Conservation (phyloP, 306 rosid genomes). For the Castanea crenata region DNA sequence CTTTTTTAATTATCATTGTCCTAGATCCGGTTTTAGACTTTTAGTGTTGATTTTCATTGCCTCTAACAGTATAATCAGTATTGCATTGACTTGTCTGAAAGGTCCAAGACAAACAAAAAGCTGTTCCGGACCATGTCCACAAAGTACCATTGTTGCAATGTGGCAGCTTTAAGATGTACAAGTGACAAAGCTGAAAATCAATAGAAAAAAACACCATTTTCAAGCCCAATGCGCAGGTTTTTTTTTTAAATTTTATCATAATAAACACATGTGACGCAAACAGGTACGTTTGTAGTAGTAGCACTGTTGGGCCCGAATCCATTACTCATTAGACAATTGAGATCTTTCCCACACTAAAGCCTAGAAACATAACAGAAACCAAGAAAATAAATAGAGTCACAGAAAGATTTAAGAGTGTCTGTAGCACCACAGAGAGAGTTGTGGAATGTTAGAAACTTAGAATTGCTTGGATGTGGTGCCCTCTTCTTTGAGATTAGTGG, state of each 20-base stretch:
- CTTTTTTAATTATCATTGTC: neutral
- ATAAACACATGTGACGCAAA: neutral
- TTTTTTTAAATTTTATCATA: neutral
- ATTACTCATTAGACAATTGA: conserved; percentile 35
- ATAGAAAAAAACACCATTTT: neutral
- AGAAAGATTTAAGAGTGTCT: neutral
- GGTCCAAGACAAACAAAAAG: conserved; percentile 30
- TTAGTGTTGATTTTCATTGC: neutral
- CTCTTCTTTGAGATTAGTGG: conserved; percentile 56
- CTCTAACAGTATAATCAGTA: conserved; percentile 5
- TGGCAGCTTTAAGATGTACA: conserved; percentile 29
- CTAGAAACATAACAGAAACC: conserved; percentile 24
- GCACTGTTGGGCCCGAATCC: conserved; percentile 12
- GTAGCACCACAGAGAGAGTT: neutral
- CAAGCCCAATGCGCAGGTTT: conserved; percentile 12
- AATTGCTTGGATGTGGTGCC: conserved; percentile 22
- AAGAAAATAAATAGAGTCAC: conserved; percentile 18
- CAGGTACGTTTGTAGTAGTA: neutral
- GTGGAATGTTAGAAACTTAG: neutral
- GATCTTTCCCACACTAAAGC: conserved; percentile 23
- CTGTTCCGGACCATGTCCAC: conserved; percentile 21
- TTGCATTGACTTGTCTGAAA: conserved; percentile 34
- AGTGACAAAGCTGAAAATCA: conserved; percentile 18
- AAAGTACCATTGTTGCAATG: conserved; percentile 8
- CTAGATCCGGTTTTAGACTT: neutral